Evolutionary conservation across 169 alveolate species (phyloP), one percentile per base, ranked within the genome.

Genomic region (Plasmodium vivax): DNA sequence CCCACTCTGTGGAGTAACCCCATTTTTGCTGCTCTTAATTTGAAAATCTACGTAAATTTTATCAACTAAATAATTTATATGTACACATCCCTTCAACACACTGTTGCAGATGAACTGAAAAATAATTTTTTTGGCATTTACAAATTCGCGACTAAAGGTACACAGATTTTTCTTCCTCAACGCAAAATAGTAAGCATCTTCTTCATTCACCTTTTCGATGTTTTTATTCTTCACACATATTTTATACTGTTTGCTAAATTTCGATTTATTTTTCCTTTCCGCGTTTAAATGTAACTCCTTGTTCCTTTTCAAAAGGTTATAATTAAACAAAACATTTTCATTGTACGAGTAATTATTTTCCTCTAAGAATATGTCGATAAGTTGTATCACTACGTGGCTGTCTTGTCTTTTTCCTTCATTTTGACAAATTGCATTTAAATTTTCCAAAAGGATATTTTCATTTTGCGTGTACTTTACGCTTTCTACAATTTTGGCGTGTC

Each of bases 201-300:
- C 95, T 92, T 92, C 95, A 92, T 92, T 92, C 43, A 92, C 79
- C 47, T 92, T 82, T 92, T 92, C 95, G 36, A 92, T 47, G 58
- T 92, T 82, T 82, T 82, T 92, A 72, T 77, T 68, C 83, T 83
- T 92, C 41, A 92, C 85, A 62, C 79, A 51, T 9, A 92, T 71
- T 92, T 92, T 92, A 72, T 82, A 92, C 34, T 92, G 87, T 38
- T 92, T 74, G 4, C 85, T 32, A 92, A 92, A 32, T 71, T 82
- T 51, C 43, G 95, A 82, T 54, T 82, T 92, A 58, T 82, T 82
- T 32, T 71, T 82, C 30, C 75, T 82, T 34, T 45, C 81, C 14
- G 73, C 36, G 23, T 14, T 92, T 82, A 92, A 81, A 34, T 71
- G 72, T 36, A 92, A 45, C 56, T 92, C 95, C 54, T 82, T 92